These are phyloP conservation scores for Suillus spraguei DNA, from an alignment of 768 basidiomycete species.

Conservation along the genomic window DNA sequence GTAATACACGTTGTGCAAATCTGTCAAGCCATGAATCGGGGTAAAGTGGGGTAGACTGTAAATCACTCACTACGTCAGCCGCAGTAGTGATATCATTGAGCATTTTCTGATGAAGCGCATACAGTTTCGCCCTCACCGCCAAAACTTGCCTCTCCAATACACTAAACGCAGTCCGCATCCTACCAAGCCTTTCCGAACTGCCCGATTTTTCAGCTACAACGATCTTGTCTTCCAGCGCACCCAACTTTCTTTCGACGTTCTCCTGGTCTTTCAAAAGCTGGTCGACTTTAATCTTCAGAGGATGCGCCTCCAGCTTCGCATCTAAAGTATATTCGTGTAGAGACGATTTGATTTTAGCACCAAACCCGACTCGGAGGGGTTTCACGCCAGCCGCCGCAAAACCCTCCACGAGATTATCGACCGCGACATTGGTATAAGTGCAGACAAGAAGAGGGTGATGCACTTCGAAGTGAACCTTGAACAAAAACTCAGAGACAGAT, in stretches of 20 bases:
- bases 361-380: constrained; percentile 76
- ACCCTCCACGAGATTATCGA: constrained; percentile 87
- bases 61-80: constrained; percentile 71
- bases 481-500: constrained; percentile 1
- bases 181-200: constrained; percentile 26
- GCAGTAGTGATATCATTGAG: constrained; percentile 59
- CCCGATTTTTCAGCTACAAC: constrained; percentile 21
- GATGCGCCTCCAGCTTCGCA: constrained; percentile 62
- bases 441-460: constrained; percentile 87
- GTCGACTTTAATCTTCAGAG: constrained; percentile 48
- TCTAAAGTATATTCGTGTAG: constrained; percentile 65
- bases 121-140: constrained; percentile 45
- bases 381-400: constrained; percentile 61
- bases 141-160: constrained; percentile 33
- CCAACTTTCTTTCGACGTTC: constrained; percentile 25
- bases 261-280: constrained; percentile 42
- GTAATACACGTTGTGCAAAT: constrained; percentile 90
- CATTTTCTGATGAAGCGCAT: constrained; percentile 63
- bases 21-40: constrained; percentile 36
- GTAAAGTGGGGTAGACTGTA: constrained; percentile 8
- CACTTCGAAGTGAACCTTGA: constrained; percentile 75
- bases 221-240: constrained; percentile 30
- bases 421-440: constrained; percentile 92
- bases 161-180: constrained; percentile 30
- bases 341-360: constrained; percentile 57